A percentile compares a stretch with the other conserved stretches of the same genome.
phyloP scores from a whole-genome alignment of 441 rosid species.

The Populus hybrid region DNA sequence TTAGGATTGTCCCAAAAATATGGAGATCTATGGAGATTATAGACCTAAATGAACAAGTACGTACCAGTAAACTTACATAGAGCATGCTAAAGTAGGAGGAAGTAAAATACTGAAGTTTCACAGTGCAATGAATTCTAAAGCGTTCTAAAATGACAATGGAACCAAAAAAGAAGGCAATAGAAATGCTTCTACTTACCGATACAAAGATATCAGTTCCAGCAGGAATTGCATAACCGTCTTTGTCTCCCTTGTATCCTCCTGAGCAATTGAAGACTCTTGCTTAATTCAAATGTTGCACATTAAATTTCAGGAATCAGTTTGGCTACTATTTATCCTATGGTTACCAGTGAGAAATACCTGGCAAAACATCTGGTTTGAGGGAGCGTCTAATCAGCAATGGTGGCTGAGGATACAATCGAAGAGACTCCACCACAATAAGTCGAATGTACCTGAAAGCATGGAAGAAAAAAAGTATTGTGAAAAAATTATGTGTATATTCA shows the following conservation, averaged over 20 bases:
- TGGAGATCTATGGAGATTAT: slow-evolving; percentile 91
- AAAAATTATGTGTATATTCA: background rate
- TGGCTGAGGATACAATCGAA: slow-evolving; percentile 93
- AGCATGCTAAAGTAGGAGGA: too few relatives aligned
- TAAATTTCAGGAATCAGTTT: background rate
- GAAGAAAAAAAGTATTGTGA: background rate
- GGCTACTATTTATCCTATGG: background rate
- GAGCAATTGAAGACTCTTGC: slow-evolving; percentile 14
- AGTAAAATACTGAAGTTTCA: background rate
- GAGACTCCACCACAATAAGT: slow-evolving; percentile 79
- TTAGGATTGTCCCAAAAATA: slow-evolving; percentile 76
- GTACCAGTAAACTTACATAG: background rate
- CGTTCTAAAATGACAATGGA: background rate
- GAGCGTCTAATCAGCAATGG: slow-evolving; percentile 87
- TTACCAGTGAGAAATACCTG: slow-evolving; percentile 46
- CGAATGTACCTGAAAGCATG: slow-evolving; percentile 62
- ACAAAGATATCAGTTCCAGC: slow-evolving; percentile 85
- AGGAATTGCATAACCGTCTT: slow-evolving; percentile 68
- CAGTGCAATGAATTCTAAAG: background rate
- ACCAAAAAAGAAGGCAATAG: background rate
- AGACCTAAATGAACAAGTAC: slow-evolving; percentile 45
- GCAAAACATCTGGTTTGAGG: slow-evolving; percentile 64
- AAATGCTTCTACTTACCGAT: slow-evolving; percentile 52
- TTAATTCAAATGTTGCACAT: background rate
- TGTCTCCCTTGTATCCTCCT: slow-evolving; percentile 85